Conservation (phyloP, 2,329 filamentous ascomycete species). For the Penicillium griseofulvum region DNA sequence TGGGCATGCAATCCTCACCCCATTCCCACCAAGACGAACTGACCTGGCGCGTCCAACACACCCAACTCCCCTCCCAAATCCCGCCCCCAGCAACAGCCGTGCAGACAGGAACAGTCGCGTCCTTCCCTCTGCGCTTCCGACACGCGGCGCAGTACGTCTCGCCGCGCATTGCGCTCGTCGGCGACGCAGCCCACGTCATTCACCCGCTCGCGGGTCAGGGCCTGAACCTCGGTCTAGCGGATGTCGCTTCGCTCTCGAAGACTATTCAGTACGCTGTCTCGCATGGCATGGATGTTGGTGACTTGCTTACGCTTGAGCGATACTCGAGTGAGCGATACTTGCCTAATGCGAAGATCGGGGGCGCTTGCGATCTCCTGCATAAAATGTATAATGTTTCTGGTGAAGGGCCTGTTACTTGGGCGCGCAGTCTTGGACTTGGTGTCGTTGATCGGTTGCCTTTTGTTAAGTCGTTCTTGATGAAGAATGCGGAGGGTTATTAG, state of each 20-base stretch:
- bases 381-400: conserved; percentile 78
- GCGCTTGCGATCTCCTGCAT: conserved; percentile 83
- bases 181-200: conserved; percentile 91
- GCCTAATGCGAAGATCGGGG: conserved; percentile 74
- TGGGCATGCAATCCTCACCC: conserved; percentile 53
- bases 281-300: conserved; percentile 85
- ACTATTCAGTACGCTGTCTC: conserved; percentile 73
- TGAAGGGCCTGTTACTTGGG: conserved; percentile 73
- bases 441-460: conserved; percentile 72
- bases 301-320: conserved; percentile 70
- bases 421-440: conserved; percentile 72
- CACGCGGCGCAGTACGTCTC: conserved; percentile 93
- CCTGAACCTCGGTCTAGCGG: conserved; percentile 87
- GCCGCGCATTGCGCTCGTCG: conserved; percentile 86
- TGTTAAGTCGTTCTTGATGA: conserved; percentile 85
- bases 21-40: conserved; percentile 67
- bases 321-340: conserved; percentile 81
- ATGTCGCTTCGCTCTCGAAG: conserved; percentile 74
- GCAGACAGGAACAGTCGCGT: conserved; percentile 76
- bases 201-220: conserved; percentile 94
- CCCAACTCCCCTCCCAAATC: conserved; percentile 53
- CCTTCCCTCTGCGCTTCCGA: conserved; percentile 85
- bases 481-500: conserved; percentile 50
- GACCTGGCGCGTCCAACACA: conserved; percentile 77
- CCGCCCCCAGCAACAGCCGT: conserved; percentile 68